These are phyloP conservation scores for Conticribra guillardii DNA, from an alignment of 108 stramenopile species.

Conservation along the genomic window DNA sequence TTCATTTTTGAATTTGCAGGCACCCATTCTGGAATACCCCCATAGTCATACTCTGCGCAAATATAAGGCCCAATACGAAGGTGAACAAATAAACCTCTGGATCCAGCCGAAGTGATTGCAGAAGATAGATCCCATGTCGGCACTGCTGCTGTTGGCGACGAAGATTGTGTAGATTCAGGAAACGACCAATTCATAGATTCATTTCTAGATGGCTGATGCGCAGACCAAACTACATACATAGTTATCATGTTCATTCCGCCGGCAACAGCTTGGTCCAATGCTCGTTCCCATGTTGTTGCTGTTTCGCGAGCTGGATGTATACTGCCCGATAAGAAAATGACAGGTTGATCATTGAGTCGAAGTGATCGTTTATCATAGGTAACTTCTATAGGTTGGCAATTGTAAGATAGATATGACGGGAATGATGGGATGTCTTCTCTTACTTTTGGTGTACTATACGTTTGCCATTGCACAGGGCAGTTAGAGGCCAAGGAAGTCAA, in stretches of 20 bases:
- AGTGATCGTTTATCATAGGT: constrained; percentile 53
- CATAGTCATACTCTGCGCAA: constrained; percentile 72
- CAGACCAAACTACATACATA: constrained; percentile 59
- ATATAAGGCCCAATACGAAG: constrained; percentile 60
- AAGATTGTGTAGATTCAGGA: not conserved
- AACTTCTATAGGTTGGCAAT: constrained; percentile 36
- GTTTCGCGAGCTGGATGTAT: constrained; percentile 61
- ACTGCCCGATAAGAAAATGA: constrained; percentile 54
- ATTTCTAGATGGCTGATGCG: constrained; percentile 49
- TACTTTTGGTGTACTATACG: too few species aligned
- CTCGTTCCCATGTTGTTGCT: constrained; percentile 39
- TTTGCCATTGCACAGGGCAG: too few species aligned
- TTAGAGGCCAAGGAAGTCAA: too few species aligned
- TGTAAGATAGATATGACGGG: too few species aligned
- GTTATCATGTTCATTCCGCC: constrained; percentile 65
- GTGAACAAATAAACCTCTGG: constrained; percentile 67
- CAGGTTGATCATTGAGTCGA: constrained; percentile 42
- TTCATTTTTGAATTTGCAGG: constrained; percentile 46
- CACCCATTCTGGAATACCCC: constrained; percentile 69
- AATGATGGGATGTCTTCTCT: not conserved
- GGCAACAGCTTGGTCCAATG: constrained; percentile 55
- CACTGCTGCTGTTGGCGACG: too few species aligned
- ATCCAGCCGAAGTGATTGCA: constrained; percentile 50
- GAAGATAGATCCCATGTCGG: constrained; percentile 48
- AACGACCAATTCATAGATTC: constrained; percentile 50